These are phyloP conservation scores for Claviceps sorghi DNA, from an alignment of 2,329 filamentous ascomycete genomes.

Conservation along the genomic window DNA sequence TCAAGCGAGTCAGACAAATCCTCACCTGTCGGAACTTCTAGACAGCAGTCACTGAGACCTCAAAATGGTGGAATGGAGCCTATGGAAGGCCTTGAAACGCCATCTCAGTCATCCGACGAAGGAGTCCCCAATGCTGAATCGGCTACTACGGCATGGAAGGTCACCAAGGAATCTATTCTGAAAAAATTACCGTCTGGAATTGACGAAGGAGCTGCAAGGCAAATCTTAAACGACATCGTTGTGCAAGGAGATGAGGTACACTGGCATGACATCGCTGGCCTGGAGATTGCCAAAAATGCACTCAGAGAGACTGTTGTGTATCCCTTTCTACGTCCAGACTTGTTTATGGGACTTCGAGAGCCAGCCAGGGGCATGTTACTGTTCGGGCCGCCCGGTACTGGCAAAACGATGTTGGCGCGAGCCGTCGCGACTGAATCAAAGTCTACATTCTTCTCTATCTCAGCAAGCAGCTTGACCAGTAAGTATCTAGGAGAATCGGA, in stretches of 20 bases:
- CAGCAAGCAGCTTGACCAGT: conserved; percentile 81
- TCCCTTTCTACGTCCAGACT: conserved; percentile 82
- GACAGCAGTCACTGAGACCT: conserved; percentile 15
- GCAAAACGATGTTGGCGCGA: conserved; percentile 94
- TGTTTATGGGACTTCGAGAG: conserved; percentile 91
- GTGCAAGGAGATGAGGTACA: conserved; percentile 88
- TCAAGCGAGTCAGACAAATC: conserved; percentile 13
- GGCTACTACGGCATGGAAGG: conserved; percentile 40
- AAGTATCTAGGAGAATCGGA: conserved; percentile 96
- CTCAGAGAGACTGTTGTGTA: conserved; percentile 95
- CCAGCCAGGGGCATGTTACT: conserved; percentile 89
- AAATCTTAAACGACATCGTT: conserved; percentile 92
- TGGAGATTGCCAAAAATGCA: conserved; percentile 80
- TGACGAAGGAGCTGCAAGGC: conserved; percentile 68
- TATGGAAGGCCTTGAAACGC: conserved; percentile 30
- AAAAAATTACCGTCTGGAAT: conserved; percentile 70
- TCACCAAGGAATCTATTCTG: conserved; percentile 48
- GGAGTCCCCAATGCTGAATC: conserved; percentile 24
- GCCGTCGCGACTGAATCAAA: conserved; percentile 84
- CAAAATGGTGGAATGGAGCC: conserved; percentile 21
- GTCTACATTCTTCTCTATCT: conserved; percentile 95
- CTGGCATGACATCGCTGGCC: conserved; percentile 84
- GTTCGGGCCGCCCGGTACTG: conserved; percentile 93
- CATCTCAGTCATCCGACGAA: conserved; percentile 32
- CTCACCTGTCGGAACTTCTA: conserved; percentile 10